Evolutionary conservation across 2,329 filamentous ascomycete species (phyloP).

Genomic region (Plenodomus lindquistii): DNA sequence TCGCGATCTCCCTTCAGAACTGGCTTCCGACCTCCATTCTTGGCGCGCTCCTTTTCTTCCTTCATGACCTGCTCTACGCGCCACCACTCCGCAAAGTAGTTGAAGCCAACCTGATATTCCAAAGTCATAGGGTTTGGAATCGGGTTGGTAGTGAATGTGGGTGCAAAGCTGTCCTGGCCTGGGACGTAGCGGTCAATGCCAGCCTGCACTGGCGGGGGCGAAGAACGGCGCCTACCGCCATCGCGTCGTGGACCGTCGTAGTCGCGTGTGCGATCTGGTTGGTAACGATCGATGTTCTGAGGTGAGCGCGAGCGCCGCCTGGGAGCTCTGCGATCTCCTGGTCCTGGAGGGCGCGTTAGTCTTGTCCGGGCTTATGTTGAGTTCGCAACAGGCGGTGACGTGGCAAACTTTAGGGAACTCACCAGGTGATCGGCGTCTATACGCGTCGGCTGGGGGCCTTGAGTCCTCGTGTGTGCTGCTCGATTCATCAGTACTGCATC

Average conservation of each 20-base stretch:
- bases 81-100: slow-evolving; percentile 88
- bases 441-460: slow-evolving; percentile 50
- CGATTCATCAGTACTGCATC: not conserved
- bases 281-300: slow-evolving; percentile 72
- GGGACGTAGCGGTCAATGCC: slow-evolving; percentile 87
- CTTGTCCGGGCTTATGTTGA: not conserved
- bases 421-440: slow-evolving; percentile 71
- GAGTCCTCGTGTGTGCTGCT: slow-evolving; percentile 56
- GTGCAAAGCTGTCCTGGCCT: slow-evolving; percentile 64
- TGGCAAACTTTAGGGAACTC: slow-evolving; percentile 37
- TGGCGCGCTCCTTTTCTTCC: slow-evolving; percentile 74
- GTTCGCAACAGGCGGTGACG: slow-evolving; percentile 2
- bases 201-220: slow-evolving; percentile 61
- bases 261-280: slow-evolving; percentile 71
- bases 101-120: slow-evolving; percentile 81
- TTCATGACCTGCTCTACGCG: slow-evolving; percentile 79
- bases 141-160: slow-evolving; percentile 63
- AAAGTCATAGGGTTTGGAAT: slow-evolving; percentile 72
- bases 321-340: slow-evolving; percentile 36
- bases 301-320: slow-evolving; percentile 71
- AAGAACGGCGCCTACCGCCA: slow-evolving; percentile 64
- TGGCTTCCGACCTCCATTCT: slow-evolving; percentile 69
- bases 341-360: slow-evolving; percentile 6
- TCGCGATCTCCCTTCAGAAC: slow-evolving; percentile 68
- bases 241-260: slow-evolving; percentile 67